Conservation (phyloP, 441 rosid genomes). For the Geranium incanum region DNA sequence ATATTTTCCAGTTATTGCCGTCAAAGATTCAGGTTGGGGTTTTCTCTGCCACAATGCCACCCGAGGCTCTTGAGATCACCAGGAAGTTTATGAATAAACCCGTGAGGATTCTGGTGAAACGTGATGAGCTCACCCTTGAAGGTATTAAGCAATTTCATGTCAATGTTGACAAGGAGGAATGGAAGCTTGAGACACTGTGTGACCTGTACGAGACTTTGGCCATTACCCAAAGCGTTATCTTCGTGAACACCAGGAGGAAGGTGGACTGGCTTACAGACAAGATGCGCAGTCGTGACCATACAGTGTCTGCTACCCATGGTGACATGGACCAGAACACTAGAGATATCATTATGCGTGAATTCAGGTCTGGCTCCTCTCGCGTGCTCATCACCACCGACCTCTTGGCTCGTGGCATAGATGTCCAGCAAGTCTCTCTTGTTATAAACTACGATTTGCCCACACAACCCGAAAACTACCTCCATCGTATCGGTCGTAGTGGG, state of each 20-base stretch:
- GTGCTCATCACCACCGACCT: slow-evolving; percentile 74
- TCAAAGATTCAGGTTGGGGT: slow-evolving; percentile 67
- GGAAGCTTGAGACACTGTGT: slow-evolving; percentile 83
- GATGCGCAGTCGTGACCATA: slow-evolving; percentile 66
- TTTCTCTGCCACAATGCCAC: slow-evolving; percentile 81
- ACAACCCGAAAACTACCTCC: slow-evolving; percentile 78
- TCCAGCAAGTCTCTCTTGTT: slow-evolving; percentile 75
- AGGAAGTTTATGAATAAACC: slow-evolving; percentile 85
- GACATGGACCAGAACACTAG: slow-evolving; percentile 53
- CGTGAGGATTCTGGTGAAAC: slow-evolving; percentile 69
- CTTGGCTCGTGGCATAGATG: slow-evolving; percentile 72
- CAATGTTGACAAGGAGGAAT: slow-evolving; percentile 72
- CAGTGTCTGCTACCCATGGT: slow-evolving; percentile 44
- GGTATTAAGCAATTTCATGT: slow-evolving; percentile 31
- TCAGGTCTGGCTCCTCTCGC: slow-evolving; percentile 70
- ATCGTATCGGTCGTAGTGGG: slow-evolving; percentile 73
- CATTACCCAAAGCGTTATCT: slow-evolving; percentile 72
- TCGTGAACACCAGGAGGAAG: slow-evolving; percentile 69
- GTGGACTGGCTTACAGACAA: slow-evolving; percentile 80
- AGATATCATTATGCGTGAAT: slow-evolving; percentile 71
- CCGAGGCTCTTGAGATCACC: slow-evolving; percentile 78
- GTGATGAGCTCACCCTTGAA: slow-evolving; percentile 72
- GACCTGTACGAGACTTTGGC: slow-evolving; percentile 77
- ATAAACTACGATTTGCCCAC: slow-evolving; percentile 71
- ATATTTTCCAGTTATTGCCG: slow-evolving; percentile 70